Evolutionary conservation across 1,139 yeast species (phyloP), one percentile per base, ranked within the genome.

Genomic region (Taphrina wiesneri): DNA sequence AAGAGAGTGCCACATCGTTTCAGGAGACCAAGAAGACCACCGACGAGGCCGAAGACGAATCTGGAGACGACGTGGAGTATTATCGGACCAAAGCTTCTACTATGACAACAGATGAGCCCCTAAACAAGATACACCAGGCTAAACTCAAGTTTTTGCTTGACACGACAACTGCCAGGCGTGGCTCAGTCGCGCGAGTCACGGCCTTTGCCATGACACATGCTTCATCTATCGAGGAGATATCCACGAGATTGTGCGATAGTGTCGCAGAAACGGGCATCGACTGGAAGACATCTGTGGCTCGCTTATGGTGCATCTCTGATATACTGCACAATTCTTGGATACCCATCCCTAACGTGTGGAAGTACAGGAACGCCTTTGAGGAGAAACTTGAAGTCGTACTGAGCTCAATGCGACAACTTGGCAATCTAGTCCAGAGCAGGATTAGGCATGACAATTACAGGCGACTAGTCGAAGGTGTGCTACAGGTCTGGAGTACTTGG

Each of bases 181-280:
- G 76, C 11, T 69, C 73, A 9, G 72, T 75, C 26, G 77, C 76
- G 3, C 70, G 76, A 11, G 70, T 73, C 28, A 72, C 72, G 70
- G 74, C 74, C 11, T 75, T 75, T 70, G 76, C 75, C 13, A 67
- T 74, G 36, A 70, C 72, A 21, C 72, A 74, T 63, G 70, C 71
- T 15, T 56, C 63, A 26, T 71, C 71, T 11, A 72, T 74, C 7
- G 66, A 62, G 4, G 60, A 63, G 26, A 69, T 74, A 15, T 70
- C 68, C n/a, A 70, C 68, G 7, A 36, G 69, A 23, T 69, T 74
- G 25, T 71, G 72, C 62, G 53, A 60, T 17, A 70, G 74, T 30
- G 65, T 74, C n/a, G 51, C 51, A 11, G 69, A 62, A n/a, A 56
- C 67, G 15, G 57, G 49, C 11, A 67, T 61, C 32, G 65, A 67